Conservation (phyloP, 176 grass and related monocot species). For the Metroxylon sagu region DNA sequence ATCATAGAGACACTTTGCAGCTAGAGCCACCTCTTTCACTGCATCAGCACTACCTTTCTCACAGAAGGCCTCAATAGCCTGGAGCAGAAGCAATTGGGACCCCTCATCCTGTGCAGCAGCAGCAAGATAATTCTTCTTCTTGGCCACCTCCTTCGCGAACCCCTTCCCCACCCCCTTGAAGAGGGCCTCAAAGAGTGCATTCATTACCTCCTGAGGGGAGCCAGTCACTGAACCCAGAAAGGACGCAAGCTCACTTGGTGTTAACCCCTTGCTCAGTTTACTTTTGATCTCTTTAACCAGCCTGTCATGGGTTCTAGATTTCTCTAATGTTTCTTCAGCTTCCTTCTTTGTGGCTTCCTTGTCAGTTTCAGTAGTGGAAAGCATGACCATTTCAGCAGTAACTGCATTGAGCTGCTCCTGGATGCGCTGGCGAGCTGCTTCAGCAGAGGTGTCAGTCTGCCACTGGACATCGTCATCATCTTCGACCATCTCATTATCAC, state of each 20-base stretch:
- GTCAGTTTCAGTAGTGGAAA: slow-evolving; percentile 34
- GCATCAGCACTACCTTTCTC: slow-evolving; percentile 37
- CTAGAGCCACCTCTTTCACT: slow-evolving; percentile 64
- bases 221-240: slow-evolving; percentile 24
- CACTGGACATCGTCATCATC: slow-evolving; percentile 60
- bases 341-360: slow-evolving; percentile 10
- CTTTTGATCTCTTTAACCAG: slow-evolving; percentile 40
- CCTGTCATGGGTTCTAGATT: not conserved
- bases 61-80: slow-evolving; percentile 40
- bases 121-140: slow-evolving; percentile 55
- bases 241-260: slow-evolving; percentile 33
- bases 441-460: slow-evolving; percentile 68
- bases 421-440: slow-evolving; percentile 65
- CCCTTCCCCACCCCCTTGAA: slow-evolving; percentile 62
- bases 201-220: slow-evolving; percentile 45
- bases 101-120: slow-evolving; percentile 34
- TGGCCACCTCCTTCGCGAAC: slow-evolving; percentile 58
- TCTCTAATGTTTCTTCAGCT: not conserved
- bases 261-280: slow-evolving; percentile 32
- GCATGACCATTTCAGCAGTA: slow-evolving; percentile 85
- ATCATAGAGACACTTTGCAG: slow-evolving; percentile 60
- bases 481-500: slow-evolving; percentile 26
- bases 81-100: slow-evolving; percentile 39
- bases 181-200: slow-evolving; percentile 50
- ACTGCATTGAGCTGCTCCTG: slow-evolving; percentile 65